Percentiles rank a stretch among this genome's conserved stretches.
phyloP scores from a whole-genome alignment of 441 rosid species.

The Syzygium syzygioides region DNA sequence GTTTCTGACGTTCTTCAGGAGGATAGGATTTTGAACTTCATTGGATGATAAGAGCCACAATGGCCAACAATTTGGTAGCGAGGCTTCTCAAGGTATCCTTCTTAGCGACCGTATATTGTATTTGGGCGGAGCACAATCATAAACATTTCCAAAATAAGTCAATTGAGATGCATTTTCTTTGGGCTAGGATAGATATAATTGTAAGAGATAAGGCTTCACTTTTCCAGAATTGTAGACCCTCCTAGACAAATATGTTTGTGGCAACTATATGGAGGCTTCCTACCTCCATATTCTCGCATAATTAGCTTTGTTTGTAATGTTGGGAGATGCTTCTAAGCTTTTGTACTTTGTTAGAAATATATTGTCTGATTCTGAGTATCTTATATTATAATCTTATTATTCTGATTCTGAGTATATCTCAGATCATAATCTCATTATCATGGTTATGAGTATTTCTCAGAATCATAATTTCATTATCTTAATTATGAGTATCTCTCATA shows the following conservation, averaged over 20 bases:
- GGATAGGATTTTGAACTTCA: no score
- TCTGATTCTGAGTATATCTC: no score
- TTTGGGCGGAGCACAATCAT: neutral
- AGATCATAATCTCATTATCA: no score
- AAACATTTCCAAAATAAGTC: neutral
- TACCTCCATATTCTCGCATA: neutral
- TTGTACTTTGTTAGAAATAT: neutral
- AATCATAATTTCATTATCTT: no score
- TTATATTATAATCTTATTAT: no score
- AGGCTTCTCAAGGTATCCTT: neutral
- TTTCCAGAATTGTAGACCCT: neutral
- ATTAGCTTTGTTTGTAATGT: neutral
- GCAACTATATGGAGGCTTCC: neutral
- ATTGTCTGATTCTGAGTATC: no score
- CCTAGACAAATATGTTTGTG: neutral
- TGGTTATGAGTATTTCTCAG: no score
- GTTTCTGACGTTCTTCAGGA: neutral
- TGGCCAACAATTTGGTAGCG: neutral
- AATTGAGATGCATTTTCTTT: neutral
- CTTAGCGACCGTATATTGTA: neutral
- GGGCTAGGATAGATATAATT: neutral
- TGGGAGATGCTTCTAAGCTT: neutral
- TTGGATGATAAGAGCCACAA: neutral
- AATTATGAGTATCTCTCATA: no score
- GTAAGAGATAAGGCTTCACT: neutral